Evolutionary conservation across 495 filamentous ascomycete species (phyloP).

Genomic region (Aspergillus homomorphus): DNA sequence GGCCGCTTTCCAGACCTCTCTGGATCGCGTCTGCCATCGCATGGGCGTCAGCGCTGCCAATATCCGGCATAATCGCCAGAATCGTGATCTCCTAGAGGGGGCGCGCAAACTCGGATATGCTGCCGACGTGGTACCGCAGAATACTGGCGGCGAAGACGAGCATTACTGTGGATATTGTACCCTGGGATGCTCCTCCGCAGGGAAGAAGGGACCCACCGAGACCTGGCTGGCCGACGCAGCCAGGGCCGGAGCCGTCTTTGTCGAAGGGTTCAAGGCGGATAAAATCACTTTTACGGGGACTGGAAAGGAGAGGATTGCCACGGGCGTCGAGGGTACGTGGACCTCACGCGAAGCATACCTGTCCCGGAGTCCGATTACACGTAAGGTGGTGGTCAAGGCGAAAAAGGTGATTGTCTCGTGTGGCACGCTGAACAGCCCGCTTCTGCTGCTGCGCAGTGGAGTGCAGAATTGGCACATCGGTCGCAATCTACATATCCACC

Average conservation of each 20-base stretch:
- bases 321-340: conserved; percentile 71
- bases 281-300: conserved; percentile 62
- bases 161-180: conserved; percentile 82
- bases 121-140: conserved; percentile 71
- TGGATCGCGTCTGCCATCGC: conserved; percentile 68
- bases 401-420: conserved; percentile 77
- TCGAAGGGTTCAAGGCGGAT: conserved; percentile 72
- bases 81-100: conserved; percentile 69
- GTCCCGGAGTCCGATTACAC: conserved; percentile 45
- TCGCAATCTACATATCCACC: conserved; percentile 77
- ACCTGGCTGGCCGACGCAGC: conserved; percentile 77
- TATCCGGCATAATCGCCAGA: conserved; percentile 67
- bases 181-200: conserved; percentile 65
- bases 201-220: conserved; percentile 75
- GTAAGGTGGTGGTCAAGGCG: conserved; percentile 68
- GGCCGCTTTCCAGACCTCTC: conserved; percentile 66
- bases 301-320: conserved; percentile 54
- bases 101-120: conserved; percentile 70
- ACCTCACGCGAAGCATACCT: conserved; percentile 62
- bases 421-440: conserved; percentile 70
- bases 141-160: conserved; percentile 57
- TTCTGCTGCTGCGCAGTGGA: conserved; percentile 73
- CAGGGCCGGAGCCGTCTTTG: conserved; percentile 68
- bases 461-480: conserved; percentile 77
- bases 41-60: conserved; percentile 75